A percentile compares a stretch with the other conserved stretches of the same genome.
These are phyloP conservation scores for Paramyrothecium roridum DNA, from an alignment of 2,329 filamentous ascomycete genomes.

Conservation along the genomic window DNA sequence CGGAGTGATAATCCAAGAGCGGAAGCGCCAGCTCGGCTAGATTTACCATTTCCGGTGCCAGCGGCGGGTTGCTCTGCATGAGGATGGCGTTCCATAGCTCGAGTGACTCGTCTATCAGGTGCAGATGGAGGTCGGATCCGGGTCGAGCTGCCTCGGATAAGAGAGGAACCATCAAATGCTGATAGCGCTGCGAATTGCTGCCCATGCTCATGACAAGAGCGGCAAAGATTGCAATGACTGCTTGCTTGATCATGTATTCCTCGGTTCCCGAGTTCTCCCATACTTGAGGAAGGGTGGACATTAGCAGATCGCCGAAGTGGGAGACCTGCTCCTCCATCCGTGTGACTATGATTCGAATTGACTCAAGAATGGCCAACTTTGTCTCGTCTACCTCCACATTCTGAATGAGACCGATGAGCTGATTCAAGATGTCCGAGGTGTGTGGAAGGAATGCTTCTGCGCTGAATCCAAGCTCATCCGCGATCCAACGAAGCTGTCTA, in stretches of 20 bases:
- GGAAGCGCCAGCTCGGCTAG: slow-evolving; percentile 63
- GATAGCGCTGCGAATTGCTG: slow-evolving; percentile 72
- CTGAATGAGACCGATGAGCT: slow-evolving; percentile 73
- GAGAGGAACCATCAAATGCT: slow-evolving; percentile 76
- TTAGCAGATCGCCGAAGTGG: slow-evolving; percentile 73
- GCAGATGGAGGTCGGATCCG: slow-evolving; percentile 70
- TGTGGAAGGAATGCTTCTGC: slow-evolving; percentile 73
- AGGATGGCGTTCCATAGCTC: slow-evolving; percentile 83
- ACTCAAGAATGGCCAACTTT: slow-evolving; percentile 85
- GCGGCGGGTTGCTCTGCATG: slow-evolving; percentile 59
- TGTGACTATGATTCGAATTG: slow-evolving; percentile 75
- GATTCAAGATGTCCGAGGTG: slow-evolving; percentile 67
- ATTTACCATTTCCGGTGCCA: slow-evolving; percentile 58
- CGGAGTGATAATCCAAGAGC: slow-evolving; percentile 63
- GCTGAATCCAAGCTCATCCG: slow-evolving; percentile 82
- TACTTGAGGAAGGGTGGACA: slow-evolving; percentile 73
- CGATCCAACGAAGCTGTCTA: slow-evolving; percentile 74
- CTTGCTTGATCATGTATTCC: slow-evolving; percentile 90
- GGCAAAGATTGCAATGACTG: slow-evolving; percentile 80
- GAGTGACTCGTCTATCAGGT: slow-evolving; percentile 86
- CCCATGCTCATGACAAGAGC: slow-evolving; percentile 86
- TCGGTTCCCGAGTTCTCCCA: slow-evolving; percentile 81
- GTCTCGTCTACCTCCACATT: slow-evolving; percentile 82
- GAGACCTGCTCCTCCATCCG: slow-evolving; percentile 73
- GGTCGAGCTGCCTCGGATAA: slow-evolving; percentile 77